Evolutionary conservation across 1,284 basidiomycete species (phyloP).

Genomic region (Boletus sp.): DNA sequence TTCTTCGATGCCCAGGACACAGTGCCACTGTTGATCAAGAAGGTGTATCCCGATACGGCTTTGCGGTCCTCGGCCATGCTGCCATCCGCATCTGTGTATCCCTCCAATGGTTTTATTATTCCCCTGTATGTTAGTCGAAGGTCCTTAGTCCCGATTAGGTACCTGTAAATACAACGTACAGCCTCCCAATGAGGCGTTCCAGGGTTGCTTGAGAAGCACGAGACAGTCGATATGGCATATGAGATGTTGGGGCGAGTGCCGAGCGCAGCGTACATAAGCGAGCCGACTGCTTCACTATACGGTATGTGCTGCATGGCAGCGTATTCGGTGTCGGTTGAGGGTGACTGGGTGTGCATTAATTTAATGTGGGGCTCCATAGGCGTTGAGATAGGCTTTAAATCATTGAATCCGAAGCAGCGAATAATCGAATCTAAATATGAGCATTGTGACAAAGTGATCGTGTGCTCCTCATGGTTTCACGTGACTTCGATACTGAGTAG

Average conservation of each 20-base stretch:
- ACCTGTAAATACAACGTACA: neutral
- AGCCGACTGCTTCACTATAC: neutral
- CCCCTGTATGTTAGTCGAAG: neutral
- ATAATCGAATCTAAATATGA: too few relatives aligned
- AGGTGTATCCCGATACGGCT: neutral
- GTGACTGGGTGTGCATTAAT: neutral
- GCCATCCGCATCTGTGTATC: neutral
- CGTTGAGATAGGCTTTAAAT: neutral
- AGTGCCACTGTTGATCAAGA: neutral
- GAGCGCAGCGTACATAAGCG: neutral
- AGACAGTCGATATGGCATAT: neutral
- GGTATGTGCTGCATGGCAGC: neutral
- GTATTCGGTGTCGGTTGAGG: neutral
- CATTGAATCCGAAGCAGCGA: neutral
- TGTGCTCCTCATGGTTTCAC: neutral
- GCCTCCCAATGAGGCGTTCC: neutral
- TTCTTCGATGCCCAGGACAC: neutral
- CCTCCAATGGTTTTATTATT: neutral
- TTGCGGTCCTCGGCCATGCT: neutral
- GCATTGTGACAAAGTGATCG: neutral
- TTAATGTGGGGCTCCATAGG: too few relatives aligned
- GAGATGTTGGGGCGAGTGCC: neutral
- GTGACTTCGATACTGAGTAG: too few relatives aligned
- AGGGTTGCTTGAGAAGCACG: neutral
- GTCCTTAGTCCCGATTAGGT: neutral